Evolutionary conservation across 768 basidiomycete genomes (phyloP), one percentile per base, ranked within the genome.

Genomic region (Clathrus columnatus): DNA sequence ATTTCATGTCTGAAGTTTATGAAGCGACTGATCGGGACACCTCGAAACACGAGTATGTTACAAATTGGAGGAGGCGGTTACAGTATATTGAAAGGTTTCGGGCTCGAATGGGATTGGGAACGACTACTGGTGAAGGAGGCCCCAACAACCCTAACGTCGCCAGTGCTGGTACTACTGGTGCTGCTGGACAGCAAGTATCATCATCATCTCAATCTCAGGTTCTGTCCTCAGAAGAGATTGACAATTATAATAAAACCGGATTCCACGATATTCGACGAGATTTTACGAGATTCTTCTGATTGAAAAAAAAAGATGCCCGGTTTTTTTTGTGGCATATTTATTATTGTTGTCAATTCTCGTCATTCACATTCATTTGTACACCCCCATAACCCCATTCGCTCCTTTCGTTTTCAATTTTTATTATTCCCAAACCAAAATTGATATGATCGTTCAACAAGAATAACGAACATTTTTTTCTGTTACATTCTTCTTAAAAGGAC

Each of bases 1-100:
- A 95, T 71, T 88, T 93, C 81, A 92, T 95, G 65, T 85, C 91
- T 2, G 82, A 84, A 18, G 82, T 95, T 43, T 96, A 87, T 64
- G 75, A 82, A 52, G 73, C 79, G 57, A 93, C 91, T 7, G 77
- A 84, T 58, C 70, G 73, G 44, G 89, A 91, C 61, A 88, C 84
- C 7, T 69, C 69, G 56, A 78, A 78, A 26, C 76, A 84, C 17
- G 92, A 95, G 63, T 81, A 90, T 62, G 84, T 82, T 66, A 93
- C 91, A 2, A 93, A 92, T 63, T 97, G 93, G 93, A 79, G 88
- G 60, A 74, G 77, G 47, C 80, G 93, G 49, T 66, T 94, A 60
- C 82, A 88, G 62, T 76, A 84, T 1, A 91, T 97, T 63, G 80
- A 84, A 58, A 78, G 85, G 50, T 87, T 91, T 68, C 64, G 65